Percentiles rank a stretch among this genome's conserved stretches.
Evolutionary conservation across 768 basidiomycete species (phyloP).

Genomic region (Boletus tomentosulus): DNA sequence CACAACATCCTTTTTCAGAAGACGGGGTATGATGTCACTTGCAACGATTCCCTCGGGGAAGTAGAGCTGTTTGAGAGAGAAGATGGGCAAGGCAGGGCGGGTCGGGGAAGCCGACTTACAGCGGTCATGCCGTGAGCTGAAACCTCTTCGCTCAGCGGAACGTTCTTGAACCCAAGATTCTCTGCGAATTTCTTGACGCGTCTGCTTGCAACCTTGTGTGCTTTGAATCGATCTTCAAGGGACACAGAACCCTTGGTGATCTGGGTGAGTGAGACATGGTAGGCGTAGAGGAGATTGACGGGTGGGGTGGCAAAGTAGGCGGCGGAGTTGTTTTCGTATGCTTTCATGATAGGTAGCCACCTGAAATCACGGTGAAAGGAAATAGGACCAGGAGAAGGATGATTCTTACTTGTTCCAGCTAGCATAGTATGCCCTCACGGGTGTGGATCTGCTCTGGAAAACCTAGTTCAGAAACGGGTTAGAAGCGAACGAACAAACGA

Average conservation of each 20-base stretch:
- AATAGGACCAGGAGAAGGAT: background rate
- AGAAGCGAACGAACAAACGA: background rate
- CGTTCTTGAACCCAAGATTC: conserved; percentile 66
- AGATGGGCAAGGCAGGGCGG: too few species aligned
- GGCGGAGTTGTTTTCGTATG: conserved; percentile 77
- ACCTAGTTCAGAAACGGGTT: conserved; percentile 1
- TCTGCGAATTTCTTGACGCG: conserved; percentile 65
- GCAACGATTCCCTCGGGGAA: conserved; percentile 79
- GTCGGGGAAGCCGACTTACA: conserved; percentile 34
- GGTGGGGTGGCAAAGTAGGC: conserved; percentile 96
- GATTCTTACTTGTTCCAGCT: conserved; percentile 74
- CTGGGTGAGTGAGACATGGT: conserved; percentile 70
- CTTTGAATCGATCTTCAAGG: conserved; percentile 71
- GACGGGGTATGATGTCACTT: conserved; percentile 69
- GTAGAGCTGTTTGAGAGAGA: conserved; percentile 49
- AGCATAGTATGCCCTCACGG: conserved; percentile 78
- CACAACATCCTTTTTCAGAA: conserved; percentile 68
- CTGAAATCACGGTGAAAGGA: conserved; percentile 31
- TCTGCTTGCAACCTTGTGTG: conserved; percentile 66
- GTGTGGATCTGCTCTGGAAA: conserved; percentile 33
- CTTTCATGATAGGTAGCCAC: conserved; percentile 92
- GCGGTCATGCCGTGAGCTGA: conserved; percentile 97
- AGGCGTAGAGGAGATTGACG: conserved; percentile 91
- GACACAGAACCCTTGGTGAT: conserved; percentile 64
- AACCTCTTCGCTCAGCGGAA: conserved; percentile 57